phyloP scores from a whole-genome alignment of 2,329 filamentous ascomycete species.

The Fusarium sambucinum region DNA sequence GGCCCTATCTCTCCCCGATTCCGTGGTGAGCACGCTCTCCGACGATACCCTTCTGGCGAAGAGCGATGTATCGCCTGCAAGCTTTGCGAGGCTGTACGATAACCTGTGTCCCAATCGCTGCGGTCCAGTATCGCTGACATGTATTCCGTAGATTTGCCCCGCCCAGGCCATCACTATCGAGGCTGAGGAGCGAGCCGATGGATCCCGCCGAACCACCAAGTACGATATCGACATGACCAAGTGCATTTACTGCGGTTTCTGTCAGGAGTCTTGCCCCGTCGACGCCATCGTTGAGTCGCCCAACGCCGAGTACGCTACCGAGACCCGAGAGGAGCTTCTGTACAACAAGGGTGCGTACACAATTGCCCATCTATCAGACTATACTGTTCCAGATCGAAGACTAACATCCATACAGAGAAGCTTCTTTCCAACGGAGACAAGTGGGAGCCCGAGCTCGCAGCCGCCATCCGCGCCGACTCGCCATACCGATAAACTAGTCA shows the following conservation, averaged over 20 bases:
- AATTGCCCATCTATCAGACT: conserved; percentile 11
- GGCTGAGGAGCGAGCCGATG: conserved; percentile 96
- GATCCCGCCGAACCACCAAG: conserved; percentile 91
- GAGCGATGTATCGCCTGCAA: conserved; percentile 99
- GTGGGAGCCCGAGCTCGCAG: conserved; percentile 98
- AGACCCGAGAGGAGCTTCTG: conserved; percentile 88
- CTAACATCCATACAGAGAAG: conserved; percentile 70
- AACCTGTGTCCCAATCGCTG: background rate
- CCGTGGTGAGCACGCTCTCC: conserved; percentile 96
- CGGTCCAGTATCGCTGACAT: conserved; percentile 24
- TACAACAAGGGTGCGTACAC: conserved; percentile 83
- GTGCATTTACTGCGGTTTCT: conserved; percentile 99
- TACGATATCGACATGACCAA: conserved; percentile 99
- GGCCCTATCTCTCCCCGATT: conserved; percentile 98
- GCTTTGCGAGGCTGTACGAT: conserved; percentile 86
- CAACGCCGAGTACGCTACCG: conserved; percentile 72
- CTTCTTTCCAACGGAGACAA: conserved; percentile 89
- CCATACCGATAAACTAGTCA: conserved; percentile 77
- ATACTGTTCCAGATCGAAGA: background rate
- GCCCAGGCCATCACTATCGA: conserved; percentile 99
- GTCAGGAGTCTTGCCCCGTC: conserved; percentile 98
- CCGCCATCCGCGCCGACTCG: conserved; percentile 90
- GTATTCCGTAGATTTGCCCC: conserved; percentile 77
- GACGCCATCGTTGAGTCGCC: conserved; percentile 83
- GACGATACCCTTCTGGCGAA: conserved; percentile 96